Base-by-base conservation (phyloP, 768 basidiomycete genomes). In the Hygrophoropsis aurantiaca region DNA sequence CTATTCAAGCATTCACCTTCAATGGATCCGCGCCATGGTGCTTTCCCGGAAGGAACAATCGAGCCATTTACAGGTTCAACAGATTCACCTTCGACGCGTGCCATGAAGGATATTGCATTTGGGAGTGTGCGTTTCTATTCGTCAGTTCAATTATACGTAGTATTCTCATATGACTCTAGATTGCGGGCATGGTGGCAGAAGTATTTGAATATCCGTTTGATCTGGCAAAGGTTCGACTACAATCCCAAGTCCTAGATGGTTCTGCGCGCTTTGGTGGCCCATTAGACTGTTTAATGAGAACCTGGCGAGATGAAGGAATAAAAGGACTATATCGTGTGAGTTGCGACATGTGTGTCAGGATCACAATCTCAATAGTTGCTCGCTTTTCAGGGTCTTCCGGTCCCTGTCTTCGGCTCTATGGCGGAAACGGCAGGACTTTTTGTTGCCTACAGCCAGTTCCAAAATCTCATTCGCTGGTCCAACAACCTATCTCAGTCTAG, bases 181-280 rank as follows among this genome's bases (percentile, higher is more conserved):
- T 79, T 19, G 89, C 92, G 42, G 91, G 92, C 10, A 90, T 94
- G 74, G 76, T 80, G 10, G 86, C 90, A 18, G 90, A 92, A 67
- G 75, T 93, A 6, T 86, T 94, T 54, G 93, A 93, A 69, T 91
- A 93, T 59, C 94, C 93, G 3, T 93, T 94, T 58, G 93, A 95
- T 70, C 77, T 95, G 30, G 87, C 90, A 53, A 94, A 94, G 70
- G 93, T 97, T 50, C 81, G 91, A 41, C 73, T 97, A 11, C 93
- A 95, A 69, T 79, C 89, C 3, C 93, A 95, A 63, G 85, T 91
- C 4, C 77, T 94, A 20, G 86, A 90, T 58, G 60, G 66, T 30
- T 65, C 74, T n/a, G 66, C 75, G 21, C 73, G 78, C 11, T 85
- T 81, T 64, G 71, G 58, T 11, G 83, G 82, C 1, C 81, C 81